Base-by-base conservation (phyloP, 345 rosid genomes). In the Nasturtium officinale region DNA sequence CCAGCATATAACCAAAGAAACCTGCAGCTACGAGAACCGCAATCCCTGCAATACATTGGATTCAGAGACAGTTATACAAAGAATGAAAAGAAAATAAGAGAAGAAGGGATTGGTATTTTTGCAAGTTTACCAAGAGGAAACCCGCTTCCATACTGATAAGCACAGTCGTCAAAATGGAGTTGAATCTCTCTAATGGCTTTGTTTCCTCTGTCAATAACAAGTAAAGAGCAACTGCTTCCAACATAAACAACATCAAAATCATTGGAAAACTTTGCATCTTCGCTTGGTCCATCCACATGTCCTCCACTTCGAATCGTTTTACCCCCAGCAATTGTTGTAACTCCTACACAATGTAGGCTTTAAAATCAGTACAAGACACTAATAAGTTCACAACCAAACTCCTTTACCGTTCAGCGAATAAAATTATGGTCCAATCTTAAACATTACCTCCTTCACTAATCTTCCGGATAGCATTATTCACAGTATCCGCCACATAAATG, bases 291-390 rank as follows among this genome's bases (percentile, higher is more conserved):
- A 83, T 95, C 98, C 16, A 89, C 87, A 77, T 92, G 97, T 54
- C 96, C 85, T 16, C 97, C 94, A 78, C 90, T 94, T 18, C 86
- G 85, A 62, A 82, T 73, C 69, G 75, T 79, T 81, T 90, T 95
- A 3, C 99, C 99, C 37, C 99, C 98, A 52, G 99, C 99, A 65
- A 95, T 90, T n/a, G 99, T 95, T 60, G 97, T 92, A 53, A 95
- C 90, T 72, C 97, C 99, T 95, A 71, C 65, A 81, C 52, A 56
- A n/a, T 23, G 54, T 45, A 47, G 5, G 6, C n/a, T 46, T 45
- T 7, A 45, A 78, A 56, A 58, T 73, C 61, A 51, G 32, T 38
- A 23, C 52, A 48, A 10, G 52, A 47, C 9, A 32, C 21, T 61
- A 17, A 6, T 7, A 3, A 32, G 11, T 69, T 5, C 9, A 45